Conservation (phyloP, 2,329 filamentous ascomycete species). For the Coniochaeta sp. region DNA sequence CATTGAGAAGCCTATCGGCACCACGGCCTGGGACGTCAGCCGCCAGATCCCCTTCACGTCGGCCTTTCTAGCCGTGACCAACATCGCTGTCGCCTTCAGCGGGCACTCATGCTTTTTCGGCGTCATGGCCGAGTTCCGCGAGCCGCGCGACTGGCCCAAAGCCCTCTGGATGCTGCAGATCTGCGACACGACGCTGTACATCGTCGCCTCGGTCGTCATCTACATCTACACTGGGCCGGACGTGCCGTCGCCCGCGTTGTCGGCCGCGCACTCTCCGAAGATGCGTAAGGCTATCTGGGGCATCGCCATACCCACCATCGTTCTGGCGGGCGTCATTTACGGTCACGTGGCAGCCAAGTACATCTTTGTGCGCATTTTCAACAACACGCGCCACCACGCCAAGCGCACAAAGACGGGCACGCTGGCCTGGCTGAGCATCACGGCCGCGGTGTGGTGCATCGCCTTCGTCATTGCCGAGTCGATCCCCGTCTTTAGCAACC, state of each 20-base stretch:
- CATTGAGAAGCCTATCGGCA: conserved; percentile 31
- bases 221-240: conserved; percentile 58
- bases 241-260: conserved; percentile 60
- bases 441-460: conserved; percentile 47
- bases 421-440: conserved; percentile 52
- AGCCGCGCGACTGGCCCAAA: conserved; percentile 37
- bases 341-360: conserved; percentile 61
- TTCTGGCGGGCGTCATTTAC: conserved; percentile 66
- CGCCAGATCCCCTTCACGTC: conserved; percentile 36
- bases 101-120: conserved; percentile 62
- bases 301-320: conserved; percentile 61
- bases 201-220: conserved; percentile 57
- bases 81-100: conserved; percentile 61
- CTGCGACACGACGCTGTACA: conserved; percentile 54
- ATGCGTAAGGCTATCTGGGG: conserved; percentile 61
- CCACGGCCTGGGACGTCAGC: conserved; percentile 22
- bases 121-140: conserved; percentile 57
- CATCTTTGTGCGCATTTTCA: conserved; percentile 57
- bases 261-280: conserved; percentile 43
- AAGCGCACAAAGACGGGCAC: conserved; percentile 43
- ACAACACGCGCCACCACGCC: conserved; percentile 47
- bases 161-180: conserved; percentile 44
- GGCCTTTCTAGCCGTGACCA: too few relatives aligned
- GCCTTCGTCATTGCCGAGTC: conserved; percentile 63
- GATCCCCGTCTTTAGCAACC: conserved; percentile 61